phyloP scores from a whole-genome alignment of 176 grass and related monocot species.

The Bothriochloa decipiens region DNA sequence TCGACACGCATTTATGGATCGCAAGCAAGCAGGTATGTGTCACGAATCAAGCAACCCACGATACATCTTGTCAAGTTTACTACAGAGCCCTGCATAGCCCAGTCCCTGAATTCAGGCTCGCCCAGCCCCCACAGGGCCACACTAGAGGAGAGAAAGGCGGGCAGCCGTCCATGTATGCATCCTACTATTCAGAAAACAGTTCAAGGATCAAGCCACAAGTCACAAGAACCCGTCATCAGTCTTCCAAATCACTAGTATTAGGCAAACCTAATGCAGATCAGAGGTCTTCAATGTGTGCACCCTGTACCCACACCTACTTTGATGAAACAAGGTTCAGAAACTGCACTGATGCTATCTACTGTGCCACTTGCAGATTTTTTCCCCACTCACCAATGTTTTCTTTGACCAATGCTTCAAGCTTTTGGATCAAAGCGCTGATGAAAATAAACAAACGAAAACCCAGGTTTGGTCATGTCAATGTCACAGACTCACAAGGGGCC shows the following conservation, averaged over 20 bases:
- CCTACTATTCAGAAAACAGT: constrained; percentile 7
- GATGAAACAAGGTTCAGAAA: constrained; percentile 40
- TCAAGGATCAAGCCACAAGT: constrained; percentile 39
- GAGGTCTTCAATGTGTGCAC: constrained; percentile 11
- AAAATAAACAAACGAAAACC: constrained; percentile 32
- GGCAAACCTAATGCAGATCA: constrained; percentile 35
- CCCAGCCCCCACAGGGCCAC: constrained; percentile 7
- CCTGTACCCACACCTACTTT: constrained; percentile 24
- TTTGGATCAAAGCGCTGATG: neutral
- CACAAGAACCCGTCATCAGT: neutral
- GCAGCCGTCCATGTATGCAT: neutral
- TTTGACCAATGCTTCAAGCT: constrained; percentile 56
- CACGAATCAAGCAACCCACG: constrained; percentile 49
- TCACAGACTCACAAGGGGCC: constrained; percentile 19
- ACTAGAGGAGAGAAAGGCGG: neutral
- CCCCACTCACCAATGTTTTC: constrained; percentile 44
- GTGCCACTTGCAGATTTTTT: constrained; percentile 38
- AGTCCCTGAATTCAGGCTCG: constrained; percentile 63
- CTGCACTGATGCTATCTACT: constrained; percentile 46
- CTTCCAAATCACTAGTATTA: constrained; percentile 10
- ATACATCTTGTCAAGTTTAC: constrained; percentile 52
- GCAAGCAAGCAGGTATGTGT: constrained; percentile 41
- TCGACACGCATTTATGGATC: constrained; percentile 46
- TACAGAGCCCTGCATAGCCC: constrained; percentile 40
- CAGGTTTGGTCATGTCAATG: constrained; percentile 68